Base-by-base conservation (phyloP, 192 early-diverging fungal species). In the Rhizoclosmatium sp. region DNA sequence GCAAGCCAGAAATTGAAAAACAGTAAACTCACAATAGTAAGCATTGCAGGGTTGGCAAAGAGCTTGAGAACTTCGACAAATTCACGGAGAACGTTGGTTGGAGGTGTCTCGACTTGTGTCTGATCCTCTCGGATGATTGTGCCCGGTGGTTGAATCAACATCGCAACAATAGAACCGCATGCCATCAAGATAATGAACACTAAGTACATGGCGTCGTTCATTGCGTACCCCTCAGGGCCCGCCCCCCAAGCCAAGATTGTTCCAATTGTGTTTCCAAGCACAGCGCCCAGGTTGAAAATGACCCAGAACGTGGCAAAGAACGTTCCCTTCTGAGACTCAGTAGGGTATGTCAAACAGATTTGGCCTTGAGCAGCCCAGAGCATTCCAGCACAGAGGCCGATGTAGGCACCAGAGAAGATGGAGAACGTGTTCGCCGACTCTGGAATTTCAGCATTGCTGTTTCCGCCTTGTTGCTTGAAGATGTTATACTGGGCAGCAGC, bases 311-410 rank as follows among this genome's bases (percentile, higher is more conserved):
- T 64, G n/a, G 61, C 61, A 23, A 64, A 64, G 61, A 64, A 64
- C 5, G 61, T 89, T 51, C 93, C 94, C 85, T 94, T 94, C 49
- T 93, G 86, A 16, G 89, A 78, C 76, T 95, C 94, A 16, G 82
- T 82, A 46, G 95, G 93, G 81, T 96, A 95, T 56, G 95, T 91
- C 80, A 93, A 88, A 91, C 61, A 64, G 61, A 64, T 64, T 64
- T 64, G 61, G 9, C 61, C 61, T 64, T 64, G 61, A 39, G 61
- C 61, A 7, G 61, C 61, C 61, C 61, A 64, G 40, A 64, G 61
- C 61, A 64, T 64, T 19, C 61, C 94, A 2, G 95, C 95, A 70
- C 93, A 92, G n/a, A 93, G 70, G 78, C 95, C 95, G 46, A 96
- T 91, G 61, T 64, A 64, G 21, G 61, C 61, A 40, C 61, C 61